Base-by-base conservation (phyloP, 305 asterid genomes). In the Fraxinus albicans region DNA sequence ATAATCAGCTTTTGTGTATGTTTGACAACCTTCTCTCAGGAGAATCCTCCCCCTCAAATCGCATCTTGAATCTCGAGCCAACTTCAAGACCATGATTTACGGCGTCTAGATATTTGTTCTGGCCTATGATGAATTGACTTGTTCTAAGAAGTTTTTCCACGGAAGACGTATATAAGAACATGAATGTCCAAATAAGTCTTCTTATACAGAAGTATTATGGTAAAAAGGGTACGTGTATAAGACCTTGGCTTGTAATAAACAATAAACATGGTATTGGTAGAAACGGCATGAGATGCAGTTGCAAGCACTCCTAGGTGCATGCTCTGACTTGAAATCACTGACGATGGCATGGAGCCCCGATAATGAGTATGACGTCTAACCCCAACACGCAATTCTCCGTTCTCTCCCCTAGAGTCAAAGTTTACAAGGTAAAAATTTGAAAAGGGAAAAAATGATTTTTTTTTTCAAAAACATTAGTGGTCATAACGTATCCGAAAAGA, bases 251-350 rank as follows among this genome's bases (percentile, higher is more conserved):
- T 96, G 92, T 96, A 96, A 84, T 89, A 93, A 80, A 96, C 98
- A 85, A 93, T 92, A 86, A 96, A 96, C 58, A 84, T 40, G n/a
- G 98, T 92, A 78, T 88, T 94, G 34, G 97, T 92, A 67, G 86
- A 73, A 63, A 93, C 88, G 21, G 98, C 98, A 87, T 96, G 98
- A 80, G 98, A 92, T 53, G 98, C 99, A 80, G 98, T 95, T 74
- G 99, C 99, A 80, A 96, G 98, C 58, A 96, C 97, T 80, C 99
- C 99, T 74, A 96, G 84, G 85, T 93, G 99, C 98, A 96, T 94
- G 89, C 98, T 95, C 81, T 95, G 99, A 83, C 99, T 96, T 83
- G 99, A 96, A 80, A 96, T 95, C 83, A 96, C 98, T 0, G 98
- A 95, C 10, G 97, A 91, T 0, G 97, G 98, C 92, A 96, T 92